Conservation (phyloP, 2,329 filamentous ascomycete genomes). For the Tolypocladium tundrense region DNA sequence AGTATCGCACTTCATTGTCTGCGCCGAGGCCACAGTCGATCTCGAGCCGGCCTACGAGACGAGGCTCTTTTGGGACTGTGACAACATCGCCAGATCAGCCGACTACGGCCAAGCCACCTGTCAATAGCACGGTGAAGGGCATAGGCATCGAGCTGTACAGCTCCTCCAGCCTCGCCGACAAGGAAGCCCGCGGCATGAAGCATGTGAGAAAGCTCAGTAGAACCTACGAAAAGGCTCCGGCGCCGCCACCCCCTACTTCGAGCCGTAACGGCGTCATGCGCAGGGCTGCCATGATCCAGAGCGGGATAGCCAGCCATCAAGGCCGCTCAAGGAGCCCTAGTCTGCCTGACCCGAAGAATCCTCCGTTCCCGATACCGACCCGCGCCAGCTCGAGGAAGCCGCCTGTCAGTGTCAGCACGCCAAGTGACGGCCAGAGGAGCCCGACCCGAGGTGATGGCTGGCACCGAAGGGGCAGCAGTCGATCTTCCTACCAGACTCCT, state of each 20-base stretch:
- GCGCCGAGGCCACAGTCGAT: slow-evolving; percentile 45
- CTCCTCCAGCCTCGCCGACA: slow-evolving; percentile 28
- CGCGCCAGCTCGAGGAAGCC: slow-evolving; percentile 77
- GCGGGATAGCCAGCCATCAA: slow-evolving; percentile 60
- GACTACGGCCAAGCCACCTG: slow-evolving; percentile 14
- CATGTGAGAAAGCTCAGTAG: slow-evolving; percentile 21
- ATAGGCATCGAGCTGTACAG: slow-evolving; percentile 34
- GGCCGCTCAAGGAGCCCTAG: slow-evolving; percentile 56
- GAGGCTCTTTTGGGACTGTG: slow-evolving; percentile 26
- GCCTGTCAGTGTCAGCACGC: slow-evolving; percentile 52
- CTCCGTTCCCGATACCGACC: slow-evolving; percentile 87
- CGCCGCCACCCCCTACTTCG: slow-evolving; percentile 16
- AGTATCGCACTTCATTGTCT: slow-evolving; percentile 56
- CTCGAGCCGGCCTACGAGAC: slow-evolving; percentile 27
- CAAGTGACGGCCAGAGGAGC: slow-evolving; percentile 65
- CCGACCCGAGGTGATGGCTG: slow-evolving; percentile 55
- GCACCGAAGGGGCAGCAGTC: slow-evolving; percentile 39
- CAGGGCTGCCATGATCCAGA: slow-evolving; percentile 71
- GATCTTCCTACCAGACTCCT: slow-evolving; percentile 41
- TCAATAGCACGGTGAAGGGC: slow-evolving; percentile 20
- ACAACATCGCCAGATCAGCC: slow-evolving; percentile 33
- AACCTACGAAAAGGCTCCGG: slow-evolving; percentile 26
- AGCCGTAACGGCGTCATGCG: slow-evolving; percentile 56
- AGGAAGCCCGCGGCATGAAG: slow-evolving; percentile 13
- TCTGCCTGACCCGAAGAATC: slow-evolving; percentile 47